Evolutionary conservation across 106 monocot genomes (phyloP).

Genomic region (Phalaenopsis aphrodite): DNA sequence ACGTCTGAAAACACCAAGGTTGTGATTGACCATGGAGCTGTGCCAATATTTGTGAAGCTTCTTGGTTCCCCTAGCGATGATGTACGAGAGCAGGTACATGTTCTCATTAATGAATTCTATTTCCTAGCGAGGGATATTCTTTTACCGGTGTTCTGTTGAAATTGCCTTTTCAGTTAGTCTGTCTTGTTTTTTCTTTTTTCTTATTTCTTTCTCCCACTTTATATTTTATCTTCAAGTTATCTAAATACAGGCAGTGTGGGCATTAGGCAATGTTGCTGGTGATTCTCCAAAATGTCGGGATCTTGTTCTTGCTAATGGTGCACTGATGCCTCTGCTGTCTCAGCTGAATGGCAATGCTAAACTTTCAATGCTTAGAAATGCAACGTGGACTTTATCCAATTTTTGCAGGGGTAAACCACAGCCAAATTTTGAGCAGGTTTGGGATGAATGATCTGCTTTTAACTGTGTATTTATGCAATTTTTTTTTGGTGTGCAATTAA

Average conservation of each 20-base stretch:
- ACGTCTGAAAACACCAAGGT: slow-evolving; percentile 56
- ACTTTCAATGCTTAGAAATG: slow-evolving; percentile 71
- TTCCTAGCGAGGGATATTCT: neutral
- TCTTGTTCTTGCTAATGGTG: slow-evolving; percentile 46
- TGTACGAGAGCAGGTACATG: slow-evolving; percentile 51
- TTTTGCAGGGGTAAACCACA: slow-evolving; percentile 67
- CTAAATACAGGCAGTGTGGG: slow-evolving; percentile 53
- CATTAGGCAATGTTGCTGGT: slow-evolving; percentile 73
- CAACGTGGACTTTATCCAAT: slow-evolving; percentile 76
- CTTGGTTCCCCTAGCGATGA: slow-evolving; percentile 45
- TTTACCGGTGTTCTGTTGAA: neutral
- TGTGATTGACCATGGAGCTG: slow-evolving; percentile 52
- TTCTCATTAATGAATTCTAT: neutral
- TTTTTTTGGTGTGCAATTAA: neutral
- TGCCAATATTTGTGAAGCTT: slow-evolving; percentile 56
- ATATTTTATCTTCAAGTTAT: neutral
- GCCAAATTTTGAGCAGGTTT: slow-evolving; percentile 55
- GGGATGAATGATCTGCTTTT: neutral
- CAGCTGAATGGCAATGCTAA: slow-evolving; percentile 60
- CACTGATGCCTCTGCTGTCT: slow-evolving; percentile 35
- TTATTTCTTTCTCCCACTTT: neutral
- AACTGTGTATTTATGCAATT: neutral
- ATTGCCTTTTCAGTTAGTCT: neutral
- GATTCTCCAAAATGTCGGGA: slow-evolving; percentile 57
- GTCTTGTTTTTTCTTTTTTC: neutral